Conservation (phyloP, 352 stramenopile species). For the Aphanomyces invadans region DNA sequence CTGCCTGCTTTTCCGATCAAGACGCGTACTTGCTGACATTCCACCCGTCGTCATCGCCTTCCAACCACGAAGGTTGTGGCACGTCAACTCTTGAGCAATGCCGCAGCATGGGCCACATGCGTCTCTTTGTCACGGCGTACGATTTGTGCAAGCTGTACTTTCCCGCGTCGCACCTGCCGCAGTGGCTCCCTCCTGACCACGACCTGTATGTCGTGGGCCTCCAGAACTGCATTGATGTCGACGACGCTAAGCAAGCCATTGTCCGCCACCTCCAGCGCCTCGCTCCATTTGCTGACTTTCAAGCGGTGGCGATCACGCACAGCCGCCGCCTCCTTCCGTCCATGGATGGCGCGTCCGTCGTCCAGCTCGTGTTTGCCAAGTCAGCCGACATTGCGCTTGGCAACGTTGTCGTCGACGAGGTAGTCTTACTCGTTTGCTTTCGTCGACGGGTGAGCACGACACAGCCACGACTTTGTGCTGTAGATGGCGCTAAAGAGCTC, state of each 20-base stretch:
- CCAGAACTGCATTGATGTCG: slow-evolving; percentile 59
- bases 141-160: slow-evolving; percentile 72
- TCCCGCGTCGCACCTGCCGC: slow-evolving; percentile 33
- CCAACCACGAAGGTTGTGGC: neutral
- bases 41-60: neutral
- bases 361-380: slow-evolving; percentile 83
- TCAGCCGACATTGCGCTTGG: slow-evolving; percentile 70
- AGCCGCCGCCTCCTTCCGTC: neutral
- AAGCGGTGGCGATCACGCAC: neutral
- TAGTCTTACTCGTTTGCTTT: no score
- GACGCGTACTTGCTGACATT: neutral
- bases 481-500: slow-evolving; percentile 34
- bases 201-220: slow-evolving; percentile 81
- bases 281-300: neutral
- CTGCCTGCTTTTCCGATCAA: neutral
- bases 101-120: neutral
- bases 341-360: slow-evolving; percentile 43
- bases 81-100: neutral
- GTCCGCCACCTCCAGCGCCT: slow-evolving; percentile 40
- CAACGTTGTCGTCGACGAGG: slow-evolving; percentile 61
- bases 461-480: no score
- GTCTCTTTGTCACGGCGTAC: slow-evolving; percentile 70
- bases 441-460: no score
- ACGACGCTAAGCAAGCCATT: slow-evolving; percentile 58
- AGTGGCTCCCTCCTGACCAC: slow-evolving; percentile 60